Percentiles rank a stretch among this genome's conserved stretches.
phyloP scores from a whole-genome alignment of 2,329 filamentous ascomycete species.

The Aspergillus texensis region DNA sequence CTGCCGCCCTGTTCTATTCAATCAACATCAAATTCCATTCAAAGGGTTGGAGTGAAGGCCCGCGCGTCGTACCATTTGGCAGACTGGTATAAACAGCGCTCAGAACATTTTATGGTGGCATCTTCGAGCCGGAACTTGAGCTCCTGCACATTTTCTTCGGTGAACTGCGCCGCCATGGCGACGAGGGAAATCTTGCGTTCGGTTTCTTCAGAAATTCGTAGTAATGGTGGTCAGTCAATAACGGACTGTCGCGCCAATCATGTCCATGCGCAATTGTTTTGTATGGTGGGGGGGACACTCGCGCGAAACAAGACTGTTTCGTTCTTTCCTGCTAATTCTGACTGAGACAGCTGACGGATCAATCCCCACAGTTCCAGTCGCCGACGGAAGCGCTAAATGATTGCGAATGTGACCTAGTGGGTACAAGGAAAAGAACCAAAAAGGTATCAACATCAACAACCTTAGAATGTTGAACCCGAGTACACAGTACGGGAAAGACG shows the following conservation, averaged over 20 bases:
- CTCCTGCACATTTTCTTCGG: constrained; percentile 52
- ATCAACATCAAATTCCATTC: neutral
- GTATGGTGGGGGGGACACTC: neutral
- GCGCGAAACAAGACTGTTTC: neutral
- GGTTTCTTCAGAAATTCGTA: neutral
- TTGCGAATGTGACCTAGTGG: neutral
- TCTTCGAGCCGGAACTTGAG: constrained; percentile 77
- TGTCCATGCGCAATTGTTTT: neutral
- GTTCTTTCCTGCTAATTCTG: neutral
- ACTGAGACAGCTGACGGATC: neutral
- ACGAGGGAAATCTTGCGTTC: neutral
- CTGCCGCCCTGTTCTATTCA: constrained; percentile 72
- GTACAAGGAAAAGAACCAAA: neutral
- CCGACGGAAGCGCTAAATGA: neutral
- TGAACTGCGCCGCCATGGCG: constrained; percentile 39
- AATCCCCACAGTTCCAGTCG: neutral
- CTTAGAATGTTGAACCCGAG: neutral
- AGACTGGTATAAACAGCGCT: constrained; percentile 92
- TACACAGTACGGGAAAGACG: neutral
- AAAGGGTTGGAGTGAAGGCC: neutral
- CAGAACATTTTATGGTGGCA: constrained; percentile 86
- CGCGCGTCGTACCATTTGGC: constrained; percentile 77
- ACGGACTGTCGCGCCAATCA: neutral
- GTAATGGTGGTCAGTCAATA: neutral
- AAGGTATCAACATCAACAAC: constrained; percentile 11